Conservation (phyloP, 768 basidiomycete genomes). For the Leucocoprinus leucothites region DNA sequence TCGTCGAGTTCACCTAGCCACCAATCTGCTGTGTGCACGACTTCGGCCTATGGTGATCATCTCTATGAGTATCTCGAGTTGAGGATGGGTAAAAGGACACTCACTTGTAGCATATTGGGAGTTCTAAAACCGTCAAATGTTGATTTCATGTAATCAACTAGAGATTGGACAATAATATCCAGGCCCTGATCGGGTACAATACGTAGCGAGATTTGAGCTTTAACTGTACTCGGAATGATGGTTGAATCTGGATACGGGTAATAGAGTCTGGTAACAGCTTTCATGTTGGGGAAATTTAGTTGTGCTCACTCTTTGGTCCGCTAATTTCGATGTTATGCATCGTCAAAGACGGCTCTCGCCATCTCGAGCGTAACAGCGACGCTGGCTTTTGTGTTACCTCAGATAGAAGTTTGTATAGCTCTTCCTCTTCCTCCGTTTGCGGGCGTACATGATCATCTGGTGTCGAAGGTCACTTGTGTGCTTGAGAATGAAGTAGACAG, state of each 20-base stretch:
- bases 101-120: slow-evolving; percentile 70
- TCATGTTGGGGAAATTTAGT: neutral
- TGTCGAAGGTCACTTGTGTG: neutral
- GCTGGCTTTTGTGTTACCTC: slow-evolving; percentile 65
- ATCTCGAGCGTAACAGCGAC: slow-evolving; percentile 68
- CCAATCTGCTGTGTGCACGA: slow-evolving; percentile 90
- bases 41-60: slow-evolving; percentile 49
- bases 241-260: slow-evolving; percentile 58
- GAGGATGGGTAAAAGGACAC: slow-evolving; percentile 11
- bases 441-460: slow-evolving; percentile 76
- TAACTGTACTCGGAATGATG: slow-evolving; percentile 82
- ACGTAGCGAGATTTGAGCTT: slow-evolving; percentile 84
- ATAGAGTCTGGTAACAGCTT: neutral
- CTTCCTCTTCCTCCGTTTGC: slow-evolving; percentile 62
- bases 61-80: neutral
- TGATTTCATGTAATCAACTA: slow-evolving; percentile 54
- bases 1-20: slow-evolving; percentile 91
- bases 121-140: slow-evolving; percentile 62
- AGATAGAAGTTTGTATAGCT: slow-evolving; percentile 67
- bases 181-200: slow-evolving; percentile 94
- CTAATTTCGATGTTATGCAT: slow-evolving; percentile 84
- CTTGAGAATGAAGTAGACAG: neutral
- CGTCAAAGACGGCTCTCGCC: slow-evolving; percentile 89
- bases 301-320: slow-evolving; percentile 66
- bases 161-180: slow-evolving; percentile 56